Conservation (phyloP, 2,329 filamentous ascomycete genomes). For the Monilinia laxa region DNA sequence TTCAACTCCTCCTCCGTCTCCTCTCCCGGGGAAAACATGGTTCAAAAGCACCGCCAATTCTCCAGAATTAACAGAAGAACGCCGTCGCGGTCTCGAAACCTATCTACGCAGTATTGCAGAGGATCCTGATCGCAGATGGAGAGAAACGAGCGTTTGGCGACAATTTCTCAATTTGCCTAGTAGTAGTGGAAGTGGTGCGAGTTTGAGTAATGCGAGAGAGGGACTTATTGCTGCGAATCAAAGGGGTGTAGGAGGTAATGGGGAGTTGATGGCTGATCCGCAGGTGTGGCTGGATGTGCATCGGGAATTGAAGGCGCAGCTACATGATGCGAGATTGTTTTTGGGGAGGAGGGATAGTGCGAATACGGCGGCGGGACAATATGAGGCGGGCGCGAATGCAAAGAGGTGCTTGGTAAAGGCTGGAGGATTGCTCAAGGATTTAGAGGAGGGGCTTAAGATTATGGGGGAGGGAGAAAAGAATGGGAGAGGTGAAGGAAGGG, state of each 20-base stretch:
- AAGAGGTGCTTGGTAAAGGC: constrained; percentile 72
- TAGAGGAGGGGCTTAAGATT: constrained; percentile 63
- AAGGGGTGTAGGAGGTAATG: constrained; percentile 29
- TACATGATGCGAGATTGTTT: constrained; percentile 65
- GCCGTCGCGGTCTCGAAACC: constrained; percentile 65
- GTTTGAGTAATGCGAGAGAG: constrained; percentile 35
- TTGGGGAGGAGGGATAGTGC: constrained; percentile 68
- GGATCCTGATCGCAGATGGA: constrained; percentile 72
- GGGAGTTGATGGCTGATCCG: constrained; percentile 37
- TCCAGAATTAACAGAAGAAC: constrained; percentile 66
- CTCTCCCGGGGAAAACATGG: constrained; percentile 74
- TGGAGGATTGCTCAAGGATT: constrained; percentile 59
- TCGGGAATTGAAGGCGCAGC: constrained; percentile 66
- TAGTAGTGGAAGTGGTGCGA: constrained; percentile 43
- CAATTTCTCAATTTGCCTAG: constrained; percentile 69
- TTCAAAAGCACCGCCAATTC: constrained; percentile 70
- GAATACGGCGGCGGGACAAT: constrained; percentile 50
- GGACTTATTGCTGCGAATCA: constrained; percentile 37
- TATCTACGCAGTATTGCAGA: constrained; percentile 73
- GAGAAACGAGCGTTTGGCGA: constrained; percentile 70
- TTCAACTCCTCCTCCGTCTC: constrained; percentile 61
- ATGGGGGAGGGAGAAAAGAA: constrained; percentile 51
- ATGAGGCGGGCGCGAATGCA: constrained; percentile 70
- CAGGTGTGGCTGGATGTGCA: constrained; percentile 74
- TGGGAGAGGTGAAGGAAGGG: constrained; percentile 35